Percentiles rank a stretch among this genome's conserved stretches.
Evolutionary conservation across 2,329 filamentous ascomycete genomes (phyloP).

Genomic region (Xylariaceae sp.): DNA sequence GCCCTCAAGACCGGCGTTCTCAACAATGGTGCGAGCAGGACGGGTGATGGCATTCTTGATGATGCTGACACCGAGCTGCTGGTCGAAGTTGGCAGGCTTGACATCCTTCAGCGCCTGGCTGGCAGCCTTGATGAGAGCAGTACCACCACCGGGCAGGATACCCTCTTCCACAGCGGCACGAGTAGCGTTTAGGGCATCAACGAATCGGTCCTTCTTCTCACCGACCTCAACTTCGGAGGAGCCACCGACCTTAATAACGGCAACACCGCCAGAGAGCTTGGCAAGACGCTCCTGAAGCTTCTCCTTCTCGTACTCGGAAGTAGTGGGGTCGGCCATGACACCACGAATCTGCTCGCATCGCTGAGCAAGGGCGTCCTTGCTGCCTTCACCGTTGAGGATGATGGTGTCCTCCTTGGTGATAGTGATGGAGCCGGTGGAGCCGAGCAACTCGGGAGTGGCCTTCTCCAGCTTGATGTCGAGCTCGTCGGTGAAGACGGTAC

Average conservation of each 20-base stretch:
- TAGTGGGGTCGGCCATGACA: constrained; percentile 88
- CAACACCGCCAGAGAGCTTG: constrained; percentile 97
- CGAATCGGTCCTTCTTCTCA: constrained; percentile 99
- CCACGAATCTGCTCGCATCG: constrained; percentile 99
- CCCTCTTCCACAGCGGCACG: constrained; percentile 98
- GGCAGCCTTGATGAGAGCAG: constrained; percentile 94
- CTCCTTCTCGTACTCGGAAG: constrained; percentile 99
- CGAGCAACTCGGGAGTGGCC: constrained; percentile 91
- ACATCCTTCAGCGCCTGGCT: constrained; percentile 78
- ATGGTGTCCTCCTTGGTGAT: constrained; percentile 99
- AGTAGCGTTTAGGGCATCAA: constrained; percentile 96
- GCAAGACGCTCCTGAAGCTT: constrained; percentile 99
- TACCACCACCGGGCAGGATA: constrained; percentile 97
- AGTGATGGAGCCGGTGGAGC: constrained; percentile 95
- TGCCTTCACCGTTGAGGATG: constrained; percentile 92
- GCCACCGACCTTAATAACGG: constrained; percentile 98
- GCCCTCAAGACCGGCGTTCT: constrained; percentile 95
- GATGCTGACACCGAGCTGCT: constrained; percentile 96
- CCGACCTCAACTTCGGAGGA: constrained; percentile 97
- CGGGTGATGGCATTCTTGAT: constrained; percentile 97
- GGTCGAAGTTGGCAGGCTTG: constrained; percentile 95
- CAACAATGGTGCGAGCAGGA: constrained; percentile 90
- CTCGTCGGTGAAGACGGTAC: constrained; percentile 96
- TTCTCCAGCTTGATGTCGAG: constrained; percentile 99
- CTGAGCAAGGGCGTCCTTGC: constrained; percentile 89